Evolutionary conservation across 1,284 basidiomycete genomes (phyloP).

Genomic region (Cryptococcus neoformans): DNA sequence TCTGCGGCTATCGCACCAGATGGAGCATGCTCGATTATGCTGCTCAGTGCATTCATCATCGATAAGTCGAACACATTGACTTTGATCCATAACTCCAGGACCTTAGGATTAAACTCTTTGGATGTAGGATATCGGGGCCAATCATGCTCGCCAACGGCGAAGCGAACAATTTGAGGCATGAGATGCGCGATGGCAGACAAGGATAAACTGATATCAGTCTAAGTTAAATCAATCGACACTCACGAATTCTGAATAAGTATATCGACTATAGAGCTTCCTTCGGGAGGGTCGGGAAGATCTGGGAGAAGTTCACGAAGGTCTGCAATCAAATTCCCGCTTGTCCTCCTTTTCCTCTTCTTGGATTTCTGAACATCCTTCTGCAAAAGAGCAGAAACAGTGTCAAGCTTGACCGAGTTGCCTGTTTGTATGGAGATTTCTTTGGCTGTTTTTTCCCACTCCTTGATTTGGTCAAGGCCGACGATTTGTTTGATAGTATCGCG

Average conservation of each 20-base stretch:
- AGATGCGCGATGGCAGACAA: conserved; percentile 1
- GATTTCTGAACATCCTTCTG: neutral
- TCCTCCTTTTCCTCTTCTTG: conserved; percentile 14
- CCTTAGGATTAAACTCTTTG: neutral
- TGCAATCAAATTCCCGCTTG: neutral
- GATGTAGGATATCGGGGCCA: neutral
- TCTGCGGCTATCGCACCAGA: neutral
- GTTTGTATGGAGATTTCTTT: neutral
- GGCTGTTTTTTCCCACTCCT: conserved; percentile 5
- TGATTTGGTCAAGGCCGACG: neutral
- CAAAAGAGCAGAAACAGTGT: too few relatives aligned
- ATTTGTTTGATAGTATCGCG: conserved; percentile 1
- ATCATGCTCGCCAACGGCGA: conserved; percentile 2
- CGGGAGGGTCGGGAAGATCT: neutral
- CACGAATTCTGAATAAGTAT: conserved; percentile 2
- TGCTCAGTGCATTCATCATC: conserved; percentile 14
- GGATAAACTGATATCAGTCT: conserved; percentile 1
- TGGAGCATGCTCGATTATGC: conserved; percentile 14
- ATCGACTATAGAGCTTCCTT: neutral
- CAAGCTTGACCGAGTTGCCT: neutral
- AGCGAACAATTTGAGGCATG: conserved; percentile 13
- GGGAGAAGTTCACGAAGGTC: neutral
- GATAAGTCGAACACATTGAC: conserved; percentile 7
- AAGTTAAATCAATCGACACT: neutral
- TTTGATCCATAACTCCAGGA: conserved; percentile 11